A percentile compares a stretch with the other conserved stretches of the same genome.
Evolutionary conservation across 371 early-diverging fungal species (phyloP).

Genomic region (Rhizopus arrhizus): DNA sequence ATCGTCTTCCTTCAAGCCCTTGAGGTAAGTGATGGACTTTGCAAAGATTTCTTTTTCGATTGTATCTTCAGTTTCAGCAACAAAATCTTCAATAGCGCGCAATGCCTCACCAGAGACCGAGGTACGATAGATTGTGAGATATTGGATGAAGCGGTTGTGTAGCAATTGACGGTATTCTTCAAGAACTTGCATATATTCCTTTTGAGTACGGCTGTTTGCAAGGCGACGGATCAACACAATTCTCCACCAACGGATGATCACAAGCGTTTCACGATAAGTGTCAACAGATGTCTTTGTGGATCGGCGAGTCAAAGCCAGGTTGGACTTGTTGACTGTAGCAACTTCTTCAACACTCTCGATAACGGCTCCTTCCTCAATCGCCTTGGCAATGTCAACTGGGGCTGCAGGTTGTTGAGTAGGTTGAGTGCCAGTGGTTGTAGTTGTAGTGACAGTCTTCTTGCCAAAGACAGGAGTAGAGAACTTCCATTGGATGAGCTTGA

Average conservation of each 20-base stretch:
- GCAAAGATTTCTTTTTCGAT: conserved; percentile 20
- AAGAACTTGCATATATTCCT: conserved; percentile 30
- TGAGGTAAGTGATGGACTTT: conserved; percentile 16
- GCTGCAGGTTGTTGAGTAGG: background rate
- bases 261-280: conserved; percentile 17
- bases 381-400: conserved; percentile 19
- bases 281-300: conserved; percentile 13
- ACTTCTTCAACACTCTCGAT: conserved; percentile 32
- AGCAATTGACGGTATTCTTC: conserved; percentile 30
- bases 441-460: conserved; percentile 20
- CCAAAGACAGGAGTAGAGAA: conserved; percentile 47
- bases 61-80: conserved; percentile 17
- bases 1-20: conserved; percentile 19
- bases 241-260: conserved; percentile 34
- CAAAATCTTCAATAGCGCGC: conserved; percentile 10
- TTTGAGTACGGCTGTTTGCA: conserved; percentile 22
- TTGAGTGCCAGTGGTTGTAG: conserved; percentile 2
- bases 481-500: conserved; percentile 36
- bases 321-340: conserved; percentile 9
- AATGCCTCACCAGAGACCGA: conserved; percentile 12
- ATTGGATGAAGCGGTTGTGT: conserved; percentile 21
- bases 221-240: conserved; percentile 29
- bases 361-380: conserved; percentile 24
- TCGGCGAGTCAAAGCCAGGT: conserved; percentile 8
- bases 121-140: conserved; percentile 20